phyloP scores from a whole-genome alignment of 208 protist genomes.

The Phytomonas sp. region DNA sequence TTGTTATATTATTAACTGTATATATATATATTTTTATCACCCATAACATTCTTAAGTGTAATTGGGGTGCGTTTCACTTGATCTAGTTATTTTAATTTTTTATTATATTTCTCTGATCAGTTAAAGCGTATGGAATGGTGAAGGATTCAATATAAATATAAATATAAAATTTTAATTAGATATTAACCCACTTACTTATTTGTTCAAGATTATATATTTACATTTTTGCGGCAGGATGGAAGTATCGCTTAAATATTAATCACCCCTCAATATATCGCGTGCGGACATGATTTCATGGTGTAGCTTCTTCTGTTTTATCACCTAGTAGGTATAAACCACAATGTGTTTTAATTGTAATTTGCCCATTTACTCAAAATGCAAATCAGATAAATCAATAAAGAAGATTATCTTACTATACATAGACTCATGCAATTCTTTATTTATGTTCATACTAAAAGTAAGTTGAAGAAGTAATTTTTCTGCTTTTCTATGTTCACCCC shows the following conservation, averaged over 20 bases:
- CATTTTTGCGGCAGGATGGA: neutral
- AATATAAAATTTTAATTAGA: too few species aligned
- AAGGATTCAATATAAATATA: neutral
- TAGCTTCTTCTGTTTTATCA: neutral
- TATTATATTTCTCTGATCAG: too few species aligned
- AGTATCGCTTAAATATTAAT: neutral
- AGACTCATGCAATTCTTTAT: neutral
- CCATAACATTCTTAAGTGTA: too few species aligned
- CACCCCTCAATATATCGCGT: neutral
- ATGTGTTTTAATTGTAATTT: neutral
- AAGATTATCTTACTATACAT: neutral
- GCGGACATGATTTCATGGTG: neutral
- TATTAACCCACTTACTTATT: neutral
- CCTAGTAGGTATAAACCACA: neutral
- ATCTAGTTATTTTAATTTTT: too few species aligned
- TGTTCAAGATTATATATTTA: neutral
- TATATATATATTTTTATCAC: neutral
- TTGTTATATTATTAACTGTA: constrained; percentile 11
- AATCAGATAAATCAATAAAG: neutral
- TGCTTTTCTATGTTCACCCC: neutral
- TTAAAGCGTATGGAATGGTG: neutral
- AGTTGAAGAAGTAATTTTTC: neutral
- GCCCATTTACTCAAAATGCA: neutral
- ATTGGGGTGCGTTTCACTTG: too few species aligned
- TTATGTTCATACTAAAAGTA: neutral